A percentile compares a stretch with the other conserved stretches of the same genome.
These are phyloP conservation scores for Coniella vitis DNA, from an alignment of 2,329 filamentous ascomycete genomes.

Conservation along the genomic window DNA sequence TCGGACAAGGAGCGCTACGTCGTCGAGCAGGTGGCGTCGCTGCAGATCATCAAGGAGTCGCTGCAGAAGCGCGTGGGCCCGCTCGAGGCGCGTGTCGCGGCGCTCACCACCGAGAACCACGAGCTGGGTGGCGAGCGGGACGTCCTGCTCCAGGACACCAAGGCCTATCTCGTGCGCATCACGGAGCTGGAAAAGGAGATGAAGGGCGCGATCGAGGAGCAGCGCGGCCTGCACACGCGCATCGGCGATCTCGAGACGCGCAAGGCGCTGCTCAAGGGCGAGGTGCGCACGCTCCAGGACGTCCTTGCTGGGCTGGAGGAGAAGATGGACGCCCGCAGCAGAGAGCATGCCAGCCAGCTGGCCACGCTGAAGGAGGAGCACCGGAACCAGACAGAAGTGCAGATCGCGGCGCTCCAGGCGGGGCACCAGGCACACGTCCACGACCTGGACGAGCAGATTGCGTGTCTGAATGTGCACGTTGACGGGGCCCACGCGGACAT, in stretches of 20 bases:
- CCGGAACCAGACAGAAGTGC: conserved; percentile 6
- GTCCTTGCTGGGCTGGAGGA: conserved; percentile 3
- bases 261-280: conserved; percentile 2
- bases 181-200: conserved; percentile 18
- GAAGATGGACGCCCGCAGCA: conserved; percentile 8
- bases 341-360: conserved; percentile 9
- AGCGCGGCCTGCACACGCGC: conserved; percentile 6
- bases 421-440: conserved; percentile 5
- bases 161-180: conserved; percentile 14
- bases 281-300: conserved; percentile 8
- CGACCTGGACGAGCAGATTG: conserved; percentile 11
- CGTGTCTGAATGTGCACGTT: conserved; percentile 11
- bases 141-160: conserved; percentile 9
- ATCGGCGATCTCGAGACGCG: conserved; percentile 17
- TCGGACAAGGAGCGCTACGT: conserved; percentile 15
- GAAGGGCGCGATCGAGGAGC: conserved; percentile 13
- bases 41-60: conserved; percentile 18
- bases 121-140: conserved; percentile 10
- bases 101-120: conserved; percentile 13
- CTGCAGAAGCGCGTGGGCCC: conserved; percentile 15
- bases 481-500: conserved; percentile 12
- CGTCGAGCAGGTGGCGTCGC: conserved; percentile 15
- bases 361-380: conserved; percentile 10
- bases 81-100: conserved; percentile 17
- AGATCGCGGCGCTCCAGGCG: conserved; percentile 1